Evolutionary conservation across 371 early-diverging fungal species (phyloP).

Genomic region (Mucor irregularis): DNA sequence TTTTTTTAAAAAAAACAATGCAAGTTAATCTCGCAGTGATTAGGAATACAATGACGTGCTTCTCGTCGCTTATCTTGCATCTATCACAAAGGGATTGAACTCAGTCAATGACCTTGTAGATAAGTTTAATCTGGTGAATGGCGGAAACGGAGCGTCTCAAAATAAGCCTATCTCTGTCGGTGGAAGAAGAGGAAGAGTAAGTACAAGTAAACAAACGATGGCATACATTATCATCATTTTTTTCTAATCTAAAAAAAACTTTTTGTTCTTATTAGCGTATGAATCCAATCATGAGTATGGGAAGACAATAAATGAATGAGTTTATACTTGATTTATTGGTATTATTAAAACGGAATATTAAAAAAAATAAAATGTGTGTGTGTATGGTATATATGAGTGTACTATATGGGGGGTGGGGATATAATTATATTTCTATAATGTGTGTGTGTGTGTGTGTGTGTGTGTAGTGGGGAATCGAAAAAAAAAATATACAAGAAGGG

Average conservation of each 20-base stretch:
- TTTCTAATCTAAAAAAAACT: background rate
- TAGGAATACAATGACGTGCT: conserved; percentile 85
- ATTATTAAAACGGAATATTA: too few species aligned
- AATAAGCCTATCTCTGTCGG: conserved; percentile 9
- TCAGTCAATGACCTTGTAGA: conserved; percentile 65
- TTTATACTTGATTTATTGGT: too few species aligned
- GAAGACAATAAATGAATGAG: too few species aligned
- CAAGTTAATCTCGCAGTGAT: background rate
- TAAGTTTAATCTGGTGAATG: conserved; percentile 48
- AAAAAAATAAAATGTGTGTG: too few species aligned
- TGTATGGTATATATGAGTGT: background rate
- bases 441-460: background rate
- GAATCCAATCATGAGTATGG: too few species aligned
- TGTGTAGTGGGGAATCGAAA: too few species aligned
- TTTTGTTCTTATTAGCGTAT: conserved; percentile 4
- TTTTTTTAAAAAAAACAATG: background rate
- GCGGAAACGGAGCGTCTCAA: conserved; percentile 14
- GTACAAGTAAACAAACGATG: background rate
- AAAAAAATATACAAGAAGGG: background rate
- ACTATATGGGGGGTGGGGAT: background rate
- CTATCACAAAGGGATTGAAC: conserved; percentile 78
- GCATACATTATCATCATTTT: background rate
- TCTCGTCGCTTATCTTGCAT: conserved; percentile 73
- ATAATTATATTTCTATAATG: background rate
- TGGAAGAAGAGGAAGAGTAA: conserved; percentile 33